phyloP scores from a whole-genome alignment of 495 filamentous ascomycete genomes.

The Xylaria venustula region DNA sequence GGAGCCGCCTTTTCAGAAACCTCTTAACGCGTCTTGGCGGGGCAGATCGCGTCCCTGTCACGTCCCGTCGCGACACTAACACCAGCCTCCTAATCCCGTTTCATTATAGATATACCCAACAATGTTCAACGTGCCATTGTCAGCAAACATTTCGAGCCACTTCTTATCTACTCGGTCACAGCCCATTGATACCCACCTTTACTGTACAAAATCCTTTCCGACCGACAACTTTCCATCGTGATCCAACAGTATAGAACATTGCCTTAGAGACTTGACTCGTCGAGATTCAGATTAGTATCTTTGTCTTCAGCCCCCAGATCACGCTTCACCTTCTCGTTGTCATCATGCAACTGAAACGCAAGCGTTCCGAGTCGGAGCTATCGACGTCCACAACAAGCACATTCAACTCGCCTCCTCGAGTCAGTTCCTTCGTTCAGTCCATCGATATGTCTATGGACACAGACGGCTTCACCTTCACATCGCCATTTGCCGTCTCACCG shows the following conservation, averaged over 20 bases:
- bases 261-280: not conserved
- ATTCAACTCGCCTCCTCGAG: constrained; percentile 35
- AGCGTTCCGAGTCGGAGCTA: constrained; percentile 51
- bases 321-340: not conserved
- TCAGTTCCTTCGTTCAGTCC: constrained; percentile 11
- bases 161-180: too few species aligned
- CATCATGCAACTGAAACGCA: constrained; percentile 50
- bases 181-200: too few species aligned
- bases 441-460: constrained; percentile 17
- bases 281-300: not conserved
- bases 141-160: too few species aligned
- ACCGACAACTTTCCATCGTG: too few species aligned
- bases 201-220: too few species aligned
- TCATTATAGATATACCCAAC: too few species aligned
- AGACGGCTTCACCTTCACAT: constrained; percentile 13
- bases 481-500: not conserved
- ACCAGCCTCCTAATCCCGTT: constrained; percentile 7
- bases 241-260: too few species aligned
- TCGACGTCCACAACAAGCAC: constrained; percentile 34
- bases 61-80: constrained; percentile 5
- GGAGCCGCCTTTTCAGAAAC: too few species aligned
- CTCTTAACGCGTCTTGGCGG: constrained; percentile 2
- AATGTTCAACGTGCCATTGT: too few species aligned
- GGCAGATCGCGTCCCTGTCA: constrained; percentile 10
- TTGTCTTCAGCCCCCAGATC: not conserved